Evolutionary conservation across 2,329 filamentous ascomycete species (phyloP).

Genomic region (Ilyonectria sp.): DNA sequence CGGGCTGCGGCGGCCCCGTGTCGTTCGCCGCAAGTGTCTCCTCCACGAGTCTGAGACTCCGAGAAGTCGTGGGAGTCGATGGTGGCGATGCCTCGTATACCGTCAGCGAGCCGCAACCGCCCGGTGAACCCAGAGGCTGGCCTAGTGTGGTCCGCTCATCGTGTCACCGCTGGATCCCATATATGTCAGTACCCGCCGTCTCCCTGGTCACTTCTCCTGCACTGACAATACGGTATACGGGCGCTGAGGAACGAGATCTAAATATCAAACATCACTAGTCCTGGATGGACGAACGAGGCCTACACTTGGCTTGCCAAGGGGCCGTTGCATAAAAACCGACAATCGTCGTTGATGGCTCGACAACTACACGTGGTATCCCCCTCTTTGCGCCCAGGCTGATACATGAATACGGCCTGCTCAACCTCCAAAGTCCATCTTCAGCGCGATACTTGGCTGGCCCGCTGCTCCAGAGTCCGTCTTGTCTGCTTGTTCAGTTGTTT

Average conservation of each 20-base stretch:
- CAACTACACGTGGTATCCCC: background rate
- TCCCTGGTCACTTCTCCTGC: background rate
- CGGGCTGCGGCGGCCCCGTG: too few species aligned
- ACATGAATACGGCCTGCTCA: constrained; percentile 38
- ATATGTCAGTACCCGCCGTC: constrained; percentile 4
- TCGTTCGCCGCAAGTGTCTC: background rate
- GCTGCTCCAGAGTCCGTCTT: constrained; percentile 60
- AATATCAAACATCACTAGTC: constrained; percentile 8
- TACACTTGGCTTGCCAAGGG: constrained; percentile 27
- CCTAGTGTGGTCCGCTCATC: background rate
- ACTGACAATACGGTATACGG: background rate
- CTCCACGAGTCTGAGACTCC: background rate
- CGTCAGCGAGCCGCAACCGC: background rate
- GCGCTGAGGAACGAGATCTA: background rate
- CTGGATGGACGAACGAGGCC: background rate
- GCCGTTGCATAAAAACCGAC: constrained; percentile 24
- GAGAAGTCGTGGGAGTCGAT: too few species aligned
- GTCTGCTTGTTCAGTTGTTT: constrained; percentile 58
- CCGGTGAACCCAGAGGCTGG: background rate
- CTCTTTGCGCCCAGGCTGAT: background rate
- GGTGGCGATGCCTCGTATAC: background rate
- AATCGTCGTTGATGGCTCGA: constrained; percentile 15
- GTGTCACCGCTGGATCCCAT: background rate
- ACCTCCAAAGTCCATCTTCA: constrained; percentile 92
- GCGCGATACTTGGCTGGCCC: constrained; percentile 84